Base-by-base conservation (phyloP, 2,329 filamentous ascomycete genomes). In the Chaetomium sp. region DNA sequence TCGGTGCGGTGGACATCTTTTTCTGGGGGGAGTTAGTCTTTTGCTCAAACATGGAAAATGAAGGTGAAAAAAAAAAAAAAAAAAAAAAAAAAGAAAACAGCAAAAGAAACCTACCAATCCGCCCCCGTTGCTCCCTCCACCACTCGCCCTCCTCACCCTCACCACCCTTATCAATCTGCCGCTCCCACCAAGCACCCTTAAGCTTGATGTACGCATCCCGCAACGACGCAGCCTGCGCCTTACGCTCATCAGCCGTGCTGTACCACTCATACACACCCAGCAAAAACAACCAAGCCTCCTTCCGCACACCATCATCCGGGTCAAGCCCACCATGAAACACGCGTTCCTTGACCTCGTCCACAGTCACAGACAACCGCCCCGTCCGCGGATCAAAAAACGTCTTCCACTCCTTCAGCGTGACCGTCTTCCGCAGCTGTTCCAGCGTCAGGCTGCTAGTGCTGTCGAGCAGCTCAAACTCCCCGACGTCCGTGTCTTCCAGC, bases 1-100 rank as follows among this genome's bases (percentile, higher is more conserved):
- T 99, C 94, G 61, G 94, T 99, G 65, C 94, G 86, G 70, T 99
- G 95, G 14, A 99, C 95, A 68, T 99, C 94, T 74, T 99, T 99
- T 71, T 99, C 94, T 96, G 77, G 69, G 72, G 51, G 42, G 34
- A 34, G 55, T 61, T 11, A n/a, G 37, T 38, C 12, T 8, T 38
- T 38, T 52, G 61, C 53, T 37, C 4, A 1, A 8, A 10, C 19
- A 33, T 46, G 11, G 27, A 9, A 14, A 34, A 14, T 32, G 14
- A 7, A 11, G 12, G 10, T 19, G 33, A 19, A n/a, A 14, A 32
- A 11, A 37, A 38, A 38, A 12, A 9, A 8, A 38, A 38, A 38
- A 9, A 38, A 7, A n/a, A n/a, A n/a, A n/a, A n/a, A n/a, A 38
- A 38, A 38, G 37, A 38, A 12, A 40, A 12, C 4, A 14, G 19